Base-by-base conservation (phyloP, 768 basidiomycete species). In the Lactarius vividus region DNA sequence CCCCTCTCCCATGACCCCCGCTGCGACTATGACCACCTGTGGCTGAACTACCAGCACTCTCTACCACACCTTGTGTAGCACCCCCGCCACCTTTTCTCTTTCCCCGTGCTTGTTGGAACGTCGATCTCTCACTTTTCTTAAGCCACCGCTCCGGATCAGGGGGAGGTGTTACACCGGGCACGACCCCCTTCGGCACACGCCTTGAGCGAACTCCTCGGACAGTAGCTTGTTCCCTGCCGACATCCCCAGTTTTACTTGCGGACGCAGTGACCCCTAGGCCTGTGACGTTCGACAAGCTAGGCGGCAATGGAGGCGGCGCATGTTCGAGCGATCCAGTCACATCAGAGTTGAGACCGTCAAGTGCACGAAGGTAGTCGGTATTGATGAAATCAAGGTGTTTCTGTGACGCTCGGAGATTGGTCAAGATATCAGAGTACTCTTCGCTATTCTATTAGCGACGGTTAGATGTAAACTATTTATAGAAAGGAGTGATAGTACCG, bases 111-210 rank as follows among this genome's bases (percentile, higher is more conserved):
- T 79, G 79, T 42, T 72, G 73, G 73, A 83, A 85, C 31, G 80
- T 84, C 16, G 88, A 82, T 57, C 91, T 80, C 74, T 92, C 90
- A 60, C 85, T 89, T 79, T 92, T 94, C 84, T 94, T 94, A 66
- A 94, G 74, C 92, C 92, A 94, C 68, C 92, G 80, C 75, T 94
- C 92, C 29, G 92, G 91, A 77, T 94, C 92, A 37, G 92, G 92
- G 20, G 86, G 82, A 33, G 91, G 91, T 4, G 91, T 92, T 15
- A 91, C 85, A 23, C 92, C 91, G 20, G 86, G 88, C 29, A 86
- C 75, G 26, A 93, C 88, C n/a, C 88, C 88, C 62, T 83, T 80
- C 16, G 92, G 91, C 20, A 93, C 81, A 73, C 91, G 86, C 68
- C 84, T 83, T 76, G 76, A 83, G 65, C 88, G 82, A 70, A 84